Base-by-base conservation (phyloP, 2,329 filamentous ascomycete species). In the Thermoascus crustaceus region DNA sequence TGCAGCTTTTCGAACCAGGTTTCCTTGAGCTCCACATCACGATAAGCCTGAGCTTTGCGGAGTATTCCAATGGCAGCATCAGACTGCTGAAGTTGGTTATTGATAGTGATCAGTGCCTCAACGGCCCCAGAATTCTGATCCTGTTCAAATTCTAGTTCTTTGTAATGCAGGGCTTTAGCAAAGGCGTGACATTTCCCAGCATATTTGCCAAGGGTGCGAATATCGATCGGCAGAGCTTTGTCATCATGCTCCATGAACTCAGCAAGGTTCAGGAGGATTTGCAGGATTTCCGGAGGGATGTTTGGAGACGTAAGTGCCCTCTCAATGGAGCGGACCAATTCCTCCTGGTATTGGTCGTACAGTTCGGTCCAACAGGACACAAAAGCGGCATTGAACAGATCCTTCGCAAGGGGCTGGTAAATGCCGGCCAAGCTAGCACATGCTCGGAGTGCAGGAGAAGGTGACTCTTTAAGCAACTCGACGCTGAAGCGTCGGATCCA, bases 161-260 rank as follows among this genome's bases (percentile, higher is more conserved):
- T 99, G 67, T 98, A 99, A 55, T 99, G 91, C 24, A 99, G 69
- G 7, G 91, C 91, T 63, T 99, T 99, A 21, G 91, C 91, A 56
- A 94, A 98, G 4, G 91, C 93, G 60, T 99, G 91, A 48, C 93
- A 98, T 51, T 93, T 89, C 13, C 85, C 89, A 32, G 91, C 91
- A 58, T 96, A 94, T 55, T 89, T 83, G 20, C 93, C 93, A 7
- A 98, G 73, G 7, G 91, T 87, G 32, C 91, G 75, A 45, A 99
- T 95, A 55, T 99, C 93, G 43, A 99, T 98, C 2, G 91, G 91
- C 34, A 99, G 68, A 9, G 93, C 89, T 61, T 98, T 98, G 59
- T 99, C 91, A 50, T 98, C 93, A 54, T 98, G 91, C 57, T 99
- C 91, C 91, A 99, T 99, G 60, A 98, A 99, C 57, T 99, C 91